A percentile compares a stretch with the other conserved stretches of the same genome.
Conservation (phyloP, 495 filamentous ascomycete genomes). For the Articulospora tetracladia region DNA sequence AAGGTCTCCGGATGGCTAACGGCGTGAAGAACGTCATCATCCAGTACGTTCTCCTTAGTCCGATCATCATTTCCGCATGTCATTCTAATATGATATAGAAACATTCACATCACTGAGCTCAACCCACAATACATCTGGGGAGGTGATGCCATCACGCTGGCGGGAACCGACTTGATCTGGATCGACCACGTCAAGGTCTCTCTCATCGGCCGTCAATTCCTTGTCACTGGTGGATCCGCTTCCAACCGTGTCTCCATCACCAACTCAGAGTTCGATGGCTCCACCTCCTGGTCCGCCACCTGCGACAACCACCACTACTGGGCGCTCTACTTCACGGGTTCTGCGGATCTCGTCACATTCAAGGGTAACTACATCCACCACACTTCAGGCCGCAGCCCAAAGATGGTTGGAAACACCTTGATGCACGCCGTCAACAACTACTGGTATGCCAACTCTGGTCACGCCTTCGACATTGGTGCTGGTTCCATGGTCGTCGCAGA, state of each 20-base stretch:
- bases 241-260: slow-evolving; percentile 38
- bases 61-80: too few relatives aligned
- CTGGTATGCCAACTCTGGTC: slow-evolving; percentile 48
- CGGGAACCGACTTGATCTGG: slow-evolving; percentile 32
- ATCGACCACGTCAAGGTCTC: slow-evolving; percentile 40
- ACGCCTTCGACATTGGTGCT: slow-evolving; percentile 50
- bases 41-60: slow-evolving; percentile 26
- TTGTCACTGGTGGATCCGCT: slow-evolving; percentile 30
- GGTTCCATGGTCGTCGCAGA: slow-evolving; percentile 51
- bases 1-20: slow-evolving; percentile 33
- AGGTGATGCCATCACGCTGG: slow-evolving; percentile 34
- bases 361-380: slow-evolving; percentile 48
- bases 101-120: slow-evolving; percentile 26
- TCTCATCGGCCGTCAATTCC: slow-evolving; percentile 34
- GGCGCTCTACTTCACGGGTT: slow-evolving; percentile 43
- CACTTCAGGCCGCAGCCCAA: slow-evolving; percentile 49
- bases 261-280: slow-evolving; percentile 44
- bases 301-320: slow-evolving; percentile 56
- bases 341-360: slow-evolving; percentile 38
- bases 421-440: slow-evolving; percentile 58
- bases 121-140: slow-evolving; percentile 39
- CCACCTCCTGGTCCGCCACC: slow-evolving; percentile 43
- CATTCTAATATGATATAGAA: slow-evolving; percentile 5
- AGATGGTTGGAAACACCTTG: slow-evolving; percentile 42
- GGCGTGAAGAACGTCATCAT: slow-evolving; percentile 34